Base-by-base conservation (phyloP, 768 basidiomycete species). In the Tephrocybe sp. region DNA sequence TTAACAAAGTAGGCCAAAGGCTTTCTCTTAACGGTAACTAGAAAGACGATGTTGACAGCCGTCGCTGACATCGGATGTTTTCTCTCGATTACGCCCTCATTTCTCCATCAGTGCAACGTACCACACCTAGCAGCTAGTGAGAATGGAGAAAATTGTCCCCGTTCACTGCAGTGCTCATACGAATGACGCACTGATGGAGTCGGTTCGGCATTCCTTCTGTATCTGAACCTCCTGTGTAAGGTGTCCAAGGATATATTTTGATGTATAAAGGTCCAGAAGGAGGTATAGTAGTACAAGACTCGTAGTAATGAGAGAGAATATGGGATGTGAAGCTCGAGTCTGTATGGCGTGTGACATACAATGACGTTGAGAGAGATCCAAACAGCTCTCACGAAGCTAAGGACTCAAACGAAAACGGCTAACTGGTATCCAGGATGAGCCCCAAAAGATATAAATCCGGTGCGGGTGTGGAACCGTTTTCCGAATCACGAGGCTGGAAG, bases 291-390 rank as follows among this genome's bases (percentile, higher is more conserved):
- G 17, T 26, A 51, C 34, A 14, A 18, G 12, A 25, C 12, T 38
- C n/a, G 20, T 20, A 33, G 32, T 36, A 3, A 10, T 21, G 18
- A 30, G 33, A 43, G 21, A 33, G 30, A 32, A 17, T 39, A 26
- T 3, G 23, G 38, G 18, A 20, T 38, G 43, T 30, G 41, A 53
- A 28, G 51, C 28, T 38, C 51, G 30, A 28, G 36, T 38, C 44
- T 11, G n/a, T 23, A 18, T 32, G 40, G 38, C 49, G 40, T 48
- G 45, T 48, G 55, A 56, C 42, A 45, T 30, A 17, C 20, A 33
- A 36, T 50, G 42, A 28, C 42, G 32, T 34, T 10, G 33, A 21
- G 33, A 34, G 17, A 15, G 5, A 21, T n/a, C 34, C 15, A 18
- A 24, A 12, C 11, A 12, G 28, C 15, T 30, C 30, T 32, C 43